Evolutionary conservation across 23 red algal genomes (phyloP), one percentile per base, ranked within the genome.

Genomic region (Agarophyton chilense): DNA sequence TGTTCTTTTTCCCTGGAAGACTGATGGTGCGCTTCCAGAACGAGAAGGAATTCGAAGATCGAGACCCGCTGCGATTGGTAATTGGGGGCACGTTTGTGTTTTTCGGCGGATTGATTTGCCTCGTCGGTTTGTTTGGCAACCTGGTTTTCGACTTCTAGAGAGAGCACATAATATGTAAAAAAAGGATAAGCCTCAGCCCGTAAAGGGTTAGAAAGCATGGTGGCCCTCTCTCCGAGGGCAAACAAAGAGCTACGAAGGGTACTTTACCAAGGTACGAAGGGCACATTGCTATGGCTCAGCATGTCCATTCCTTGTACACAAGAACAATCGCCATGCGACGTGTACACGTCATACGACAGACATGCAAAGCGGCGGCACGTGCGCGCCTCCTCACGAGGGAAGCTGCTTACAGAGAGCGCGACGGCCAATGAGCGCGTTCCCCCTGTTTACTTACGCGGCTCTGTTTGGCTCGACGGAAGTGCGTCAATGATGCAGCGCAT

Each of bases 1-100:
- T 92, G 88, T 95, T 95, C 42, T 78, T 86, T 74, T 79, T 86
- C 42, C 93, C 93, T 22, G 93, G 93, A 29, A 65, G 60, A 65
- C 67, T 95, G 44, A 79, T 79, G 71, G 76, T 90, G 21, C 61
- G 83, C 21, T 52, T 52, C 56, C 77, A 83, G 44, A 41, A 13
- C 10, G 92, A 94, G 10, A 53, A 53, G 50, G 66, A 66, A 6
- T 71, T 73, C 43, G 77, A 76, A 13, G 19, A 91, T 10, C 55
- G 88, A 45, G 67, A 91, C 47, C 63, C 77, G 29, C 65, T 81
- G 60, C 55, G 77, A 16, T 44, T 91, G 36, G 60, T 72, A 31
- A 57, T 91, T 58, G 88, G 76, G 14, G 45, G 40, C 32, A 72
- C 51, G 22, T 82, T 91, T 46, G 77, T 91, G 24, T 81, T 91